These are phyloP conservation scores for Eucalyptus marginata DNA, from an alignment of 345 rosid genomes.

Conservation along the genomic window DNA sequence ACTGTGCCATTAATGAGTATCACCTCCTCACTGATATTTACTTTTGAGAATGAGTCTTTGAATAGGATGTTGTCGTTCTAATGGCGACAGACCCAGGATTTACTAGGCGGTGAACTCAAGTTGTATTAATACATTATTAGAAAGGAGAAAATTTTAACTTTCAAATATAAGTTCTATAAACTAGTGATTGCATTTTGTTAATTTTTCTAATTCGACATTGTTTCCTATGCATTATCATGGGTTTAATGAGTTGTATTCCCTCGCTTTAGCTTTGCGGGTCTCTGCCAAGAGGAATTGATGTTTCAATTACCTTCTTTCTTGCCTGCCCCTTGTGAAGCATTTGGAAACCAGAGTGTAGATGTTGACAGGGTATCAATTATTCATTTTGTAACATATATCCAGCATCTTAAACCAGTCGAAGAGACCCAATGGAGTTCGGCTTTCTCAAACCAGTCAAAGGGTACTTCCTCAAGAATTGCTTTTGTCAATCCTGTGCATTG, in stretches of 20 bases:
- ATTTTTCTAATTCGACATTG: not conserved
- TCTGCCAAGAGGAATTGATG: conserved; percentile 41
- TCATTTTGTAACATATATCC: not conserved
- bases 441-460: not conserved
- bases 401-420: not conserved
- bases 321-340: conserved; percentile 44
- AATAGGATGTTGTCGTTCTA: not conserved
- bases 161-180: not conserved
- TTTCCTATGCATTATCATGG: not conserved
- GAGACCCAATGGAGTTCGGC: not conserved
- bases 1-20: not conserved
- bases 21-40: not conserved
- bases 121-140: not conserved
- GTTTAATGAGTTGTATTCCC: not conserved
- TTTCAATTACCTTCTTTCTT: conserved; percentile 36
- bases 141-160: not conserved
- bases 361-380: conserved; percentile 33
- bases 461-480: not conserved
- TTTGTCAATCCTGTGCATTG: not conserved
- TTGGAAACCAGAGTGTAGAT: conserved; percentile 47
- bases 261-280: conserved; percentile 20
- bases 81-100: not conserved
- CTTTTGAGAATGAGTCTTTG: not conserved
- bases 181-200: not conserved
- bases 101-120: not conserved